Conservation (phyloP, 805 yeast species). For the Suhomyces vadensis region DNA sequence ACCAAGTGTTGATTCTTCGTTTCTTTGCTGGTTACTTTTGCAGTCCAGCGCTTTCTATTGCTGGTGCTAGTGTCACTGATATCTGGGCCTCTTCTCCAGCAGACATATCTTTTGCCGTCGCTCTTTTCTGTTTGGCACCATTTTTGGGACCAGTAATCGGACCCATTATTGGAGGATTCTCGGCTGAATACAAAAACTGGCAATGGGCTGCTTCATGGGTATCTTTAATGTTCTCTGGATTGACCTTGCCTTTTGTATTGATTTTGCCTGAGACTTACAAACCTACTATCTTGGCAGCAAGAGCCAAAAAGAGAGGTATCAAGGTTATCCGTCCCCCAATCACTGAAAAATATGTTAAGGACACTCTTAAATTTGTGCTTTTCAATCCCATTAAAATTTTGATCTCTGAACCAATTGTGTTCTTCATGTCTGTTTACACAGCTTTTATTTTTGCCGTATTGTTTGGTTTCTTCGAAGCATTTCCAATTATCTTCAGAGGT, state of each 20-base stretch:
- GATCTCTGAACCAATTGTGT: constrained; percentile 70
- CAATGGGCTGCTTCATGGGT: constrained; percentile 71
- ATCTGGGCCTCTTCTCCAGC: constrained; percentile 58
- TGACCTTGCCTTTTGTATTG: constrained; percentile 51
- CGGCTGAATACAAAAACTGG: constrained; percentile 65
- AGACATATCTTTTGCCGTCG: constrained; percentile 71
- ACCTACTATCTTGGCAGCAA: constrained; percentile 56
- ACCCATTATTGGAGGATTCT: constrained; percentile 74
- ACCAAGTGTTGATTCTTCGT: constrained; percentile 63
- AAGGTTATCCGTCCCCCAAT: constrained; percentile 40
- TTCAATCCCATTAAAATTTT: constrained; percentile 70
- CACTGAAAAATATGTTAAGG: constrained; percentile 38
- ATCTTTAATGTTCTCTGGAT: constrained; percentile 65
- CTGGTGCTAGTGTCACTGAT: constrained; percentile 82
- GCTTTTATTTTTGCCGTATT: constrained; percentile 77
- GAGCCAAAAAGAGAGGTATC: constrained; percentile 63
- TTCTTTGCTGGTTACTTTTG: constrained; percentile 76
- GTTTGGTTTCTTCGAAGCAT: constrained; percentile 80
- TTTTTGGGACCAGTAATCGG: constrained; percentile 80
- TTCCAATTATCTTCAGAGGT: constrained; percentile 70
- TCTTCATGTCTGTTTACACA: constrained; percentile 65
- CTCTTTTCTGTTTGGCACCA: constrained; percentile 75
- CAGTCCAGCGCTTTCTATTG: constrained; percentile 80
- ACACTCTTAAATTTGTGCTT: constrained; percentile 51
- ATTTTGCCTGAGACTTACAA: constrained; percentile 74